Base-by-base conservation (phyloP, 1,284 basidiomycete genomes). In the Microbotryum lychnidis-dioicae region DNA sequence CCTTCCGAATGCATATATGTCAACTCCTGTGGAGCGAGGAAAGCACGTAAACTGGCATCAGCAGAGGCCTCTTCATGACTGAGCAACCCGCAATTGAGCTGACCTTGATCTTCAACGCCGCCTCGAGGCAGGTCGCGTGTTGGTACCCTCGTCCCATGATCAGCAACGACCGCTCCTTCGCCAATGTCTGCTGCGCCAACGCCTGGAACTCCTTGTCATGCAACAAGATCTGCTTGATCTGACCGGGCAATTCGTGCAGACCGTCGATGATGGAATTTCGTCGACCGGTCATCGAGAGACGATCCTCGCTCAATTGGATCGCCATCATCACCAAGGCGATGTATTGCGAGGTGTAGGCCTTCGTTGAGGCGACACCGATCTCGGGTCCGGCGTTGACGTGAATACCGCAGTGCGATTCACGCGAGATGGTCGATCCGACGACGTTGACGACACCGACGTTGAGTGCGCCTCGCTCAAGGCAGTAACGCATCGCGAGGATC, bases 351-450 rank as follows among this genome's bases (percentile, higher is more conserved):
- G 94, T 98, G 80, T 99, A 99, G 4, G 96, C 96, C 85, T 99
- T 99, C 68, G 96, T 99, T n/a, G 93, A 97, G 7, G 96, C 96
- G 66, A 99, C 96, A 83, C 96, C 94, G 67, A 98, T 94, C 80
- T 98, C 94, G 65, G 94, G 94, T 50, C 94, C 94, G 72, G 96
- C 94, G 75, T 99, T 99, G 80, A 99, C 98, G 80, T 98, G 94
- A 61, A 99, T 87, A 87, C 96, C 96, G 71, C 92, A 97, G 81
- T 98, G 96, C 20, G 93, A 61, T 57, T 67, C 67, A 54, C 94
- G 89, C 60, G 94, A 98, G 73, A 98, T 86, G 21, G 94, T 97
- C 50, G 92, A 97, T 62, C 96, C 74, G 74, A 99, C 96, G 47
- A 92, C 92, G 81, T 99, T 99, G 77, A 98, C 92, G 57, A 98